These are phyloP conservation scores for Ogataea wickerhamii DNA, from an alignment of 805 yeast genomes.

Conservation along the genomic window DNA sequence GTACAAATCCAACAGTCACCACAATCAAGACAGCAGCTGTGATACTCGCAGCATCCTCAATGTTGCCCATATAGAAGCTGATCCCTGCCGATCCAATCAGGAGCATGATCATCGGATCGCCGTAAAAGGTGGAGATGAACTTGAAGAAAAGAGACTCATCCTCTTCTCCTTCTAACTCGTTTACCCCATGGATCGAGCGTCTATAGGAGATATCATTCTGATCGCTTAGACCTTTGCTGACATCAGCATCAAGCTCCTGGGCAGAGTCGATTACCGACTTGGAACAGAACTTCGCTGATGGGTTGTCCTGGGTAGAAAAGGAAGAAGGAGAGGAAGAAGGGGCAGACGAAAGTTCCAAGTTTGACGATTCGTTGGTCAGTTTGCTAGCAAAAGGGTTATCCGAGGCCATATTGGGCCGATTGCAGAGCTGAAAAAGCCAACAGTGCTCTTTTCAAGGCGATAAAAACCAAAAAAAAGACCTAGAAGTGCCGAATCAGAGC, in stretches of 20 bases:
- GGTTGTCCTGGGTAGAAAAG: slow-evolving; percentile 7
- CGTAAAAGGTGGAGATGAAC: slow-evolving; percentile 76
- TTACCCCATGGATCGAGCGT: slow-evolving; percentile 71
- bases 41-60: slow-evolving; percentile 92
- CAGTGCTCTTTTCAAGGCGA: too few relatives aligned
- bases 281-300: slow-evolving; percentile 59
- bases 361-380: slow-evolving; percentile 12
- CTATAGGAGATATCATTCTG: slow-evolving; percentile 70
- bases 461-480: too few relatives aligned
- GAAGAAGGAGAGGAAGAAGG: slow-evolving; percentile 3
- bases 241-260: slow-evolving; percentile 58
- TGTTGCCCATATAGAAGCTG: slow-evolving; percentile 90
- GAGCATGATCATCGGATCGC: slow-evolving; percentile 85
- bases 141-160: slow-evolving; percentile 70
- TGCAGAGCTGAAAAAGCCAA: too few relatives aligned
- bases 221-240: slow-evolving; percentile 56
- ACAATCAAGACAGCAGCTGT: slow-evolving; percentile 90
- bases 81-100: slow-evolving; percentile 86
- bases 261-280: slow-evolving; percentile 65
- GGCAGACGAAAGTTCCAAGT: slow-evolving; percentile 5
- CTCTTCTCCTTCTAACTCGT: slow-evolving; percentile 74
- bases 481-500: too few relatives aligned
- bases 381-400: slow-evolving; percentile 23
- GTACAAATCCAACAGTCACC: slow-evolving; percentile 95
- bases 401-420: slow-evolving; percentile 16